These are phyloP conservation scores for Pezicula radicicola DNA, from an alignment of 2,329 filamentous ascomycete species.

Conservation along the genomic window DNA sequence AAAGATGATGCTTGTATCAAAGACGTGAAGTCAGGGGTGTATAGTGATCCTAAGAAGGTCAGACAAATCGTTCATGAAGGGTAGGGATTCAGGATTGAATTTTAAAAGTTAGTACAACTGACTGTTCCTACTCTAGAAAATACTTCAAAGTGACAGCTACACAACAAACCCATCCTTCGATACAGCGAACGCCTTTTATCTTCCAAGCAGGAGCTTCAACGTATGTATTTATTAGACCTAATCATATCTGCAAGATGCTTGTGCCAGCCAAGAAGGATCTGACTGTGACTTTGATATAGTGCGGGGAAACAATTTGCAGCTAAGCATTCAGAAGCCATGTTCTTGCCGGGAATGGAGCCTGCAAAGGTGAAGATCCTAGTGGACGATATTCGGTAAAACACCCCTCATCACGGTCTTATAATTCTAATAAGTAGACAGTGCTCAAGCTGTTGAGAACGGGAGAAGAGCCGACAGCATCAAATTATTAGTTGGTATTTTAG, in stretches of 20 bases:
- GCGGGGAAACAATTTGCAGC: constrained; percentile 64
- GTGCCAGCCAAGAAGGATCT: no score
- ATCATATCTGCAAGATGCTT: no score
- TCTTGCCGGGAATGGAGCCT: constrained; percentile 61
- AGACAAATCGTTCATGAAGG: constrained; percentile 62
- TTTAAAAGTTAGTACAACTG: neutral
- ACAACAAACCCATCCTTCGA: constrained; percentile 61
- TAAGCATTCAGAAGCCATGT: constrained; percentile 67
- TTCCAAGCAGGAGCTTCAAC: constrained; percentile 67
- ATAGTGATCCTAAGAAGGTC: constrained; percentile 52
- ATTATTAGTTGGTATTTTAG: no score
- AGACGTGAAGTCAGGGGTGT: constrained; percentile 54
- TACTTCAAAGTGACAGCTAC: constrained; percentile 60
- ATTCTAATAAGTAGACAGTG: neutral
- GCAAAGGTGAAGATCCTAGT: constrained; percentile 56
- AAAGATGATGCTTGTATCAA: constrained; percentile 61
- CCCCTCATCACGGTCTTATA: neutral
- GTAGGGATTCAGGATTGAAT: neutral
- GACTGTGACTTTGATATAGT: constrained; percentile 36
- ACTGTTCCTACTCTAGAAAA: constrained; percentile 27
- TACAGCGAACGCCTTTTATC: constrained; percentile 64
- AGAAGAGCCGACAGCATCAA: neutral
- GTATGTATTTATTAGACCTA: constrained; percentile 44
- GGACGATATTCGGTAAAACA: constrained; percentile 30
- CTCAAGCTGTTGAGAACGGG: neutral